Percentiles rank a stretch among this genome's conserved stretches.
phyloP scores from a whole-genome alignment of 352 stramenopile genomes.

The Globisporangium polare region DNA sequence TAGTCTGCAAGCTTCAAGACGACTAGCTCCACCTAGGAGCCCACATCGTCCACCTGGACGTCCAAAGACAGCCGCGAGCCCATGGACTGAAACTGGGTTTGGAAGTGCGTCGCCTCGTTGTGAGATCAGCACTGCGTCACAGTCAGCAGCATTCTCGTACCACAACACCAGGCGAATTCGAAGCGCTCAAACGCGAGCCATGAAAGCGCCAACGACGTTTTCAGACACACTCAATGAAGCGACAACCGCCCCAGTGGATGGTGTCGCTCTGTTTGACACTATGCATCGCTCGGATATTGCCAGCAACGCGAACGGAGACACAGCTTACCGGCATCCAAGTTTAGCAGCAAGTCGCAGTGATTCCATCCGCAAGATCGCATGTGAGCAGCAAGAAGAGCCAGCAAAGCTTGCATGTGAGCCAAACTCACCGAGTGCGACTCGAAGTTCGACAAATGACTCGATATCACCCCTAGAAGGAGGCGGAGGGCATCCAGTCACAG shows the following conservation, averaged over 20 bases:
- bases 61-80: slow-evolving; percentile 5
- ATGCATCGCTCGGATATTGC: too few species aligned
- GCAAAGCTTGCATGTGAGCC: too few species aligned
- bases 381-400: too few species aligned
- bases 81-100: background rate
- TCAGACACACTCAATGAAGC: too few species aligned
- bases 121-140: slow-evolving; percentile 4
- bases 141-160: slow-evolving; percentile 12
- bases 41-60: slow-evolving; percentile 1
- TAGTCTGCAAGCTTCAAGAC: background rate
- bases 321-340: too few species aligned
- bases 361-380: too few species aligned
- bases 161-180: slow-evolving; percentile 1
- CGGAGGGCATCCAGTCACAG: background rate
- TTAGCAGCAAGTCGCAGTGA: too few species aligned
- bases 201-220: background rate
- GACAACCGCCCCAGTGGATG: too few species aligned
- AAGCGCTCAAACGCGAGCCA: background rate
- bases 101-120: background rate
- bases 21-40: background rate
- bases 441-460: too few species aligned
- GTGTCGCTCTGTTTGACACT: too few species aligned
- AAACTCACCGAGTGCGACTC: too few species aligned
- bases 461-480: too few species aligned
- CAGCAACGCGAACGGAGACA: background rate